Evolutionary conservation across 352 stramenopile species (phyloP), one percentile per base, ranked within the genome.

Genomic region (Phytophthora ohioensis): DNA sequence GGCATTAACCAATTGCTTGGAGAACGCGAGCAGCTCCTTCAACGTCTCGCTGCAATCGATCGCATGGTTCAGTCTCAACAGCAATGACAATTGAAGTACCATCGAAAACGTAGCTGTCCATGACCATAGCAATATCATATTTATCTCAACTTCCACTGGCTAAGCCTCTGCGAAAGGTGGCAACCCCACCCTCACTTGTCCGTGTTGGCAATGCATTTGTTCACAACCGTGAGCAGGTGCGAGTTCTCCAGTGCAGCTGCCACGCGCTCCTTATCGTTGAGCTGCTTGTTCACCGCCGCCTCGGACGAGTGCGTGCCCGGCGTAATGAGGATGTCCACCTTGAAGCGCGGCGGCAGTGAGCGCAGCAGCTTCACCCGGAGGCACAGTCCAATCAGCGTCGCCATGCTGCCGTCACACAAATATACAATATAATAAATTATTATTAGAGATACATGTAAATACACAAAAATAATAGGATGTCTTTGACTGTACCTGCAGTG

Each of bases 201-300:
- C 43, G 91, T 97, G 79, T 97, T 89, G 21, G 79, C 80, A 66
- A 99, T 98, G 73, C 97, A 99, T 73, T 97, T 96, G 86, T 99
- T 98, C 39, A 99, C 97, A 45, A 99, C 96, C 43, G 92, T 90
- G 8, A 98, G 81, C 64, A 99, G 80, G 77, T 99, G 96, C 31
- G 93, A 84, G 72, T 99, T 99, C 78, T 99, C 97, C 27, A 99
- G 84, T 21, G 97, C 97, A 13, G 97, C 97, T 2, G 92, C 91
- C 9, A 99, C 95, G 62, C 97, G 86, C 72, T 99, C 97, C 73
- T 99, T 99, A 76, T 99, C 97, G 61, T 97, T 96, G 30, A 99
- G 85, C 79, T 99, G 97, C 73, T 99, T 99, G 90, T 98, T 99
- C 55, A 99, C 92, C 32, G 93, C 94, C 27, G 94, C 88, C 84